Base-by-base conservation (phyloP, 2,329 filamentous ascomycete genomes). In the Cladosporium oxysporum region DNA sequence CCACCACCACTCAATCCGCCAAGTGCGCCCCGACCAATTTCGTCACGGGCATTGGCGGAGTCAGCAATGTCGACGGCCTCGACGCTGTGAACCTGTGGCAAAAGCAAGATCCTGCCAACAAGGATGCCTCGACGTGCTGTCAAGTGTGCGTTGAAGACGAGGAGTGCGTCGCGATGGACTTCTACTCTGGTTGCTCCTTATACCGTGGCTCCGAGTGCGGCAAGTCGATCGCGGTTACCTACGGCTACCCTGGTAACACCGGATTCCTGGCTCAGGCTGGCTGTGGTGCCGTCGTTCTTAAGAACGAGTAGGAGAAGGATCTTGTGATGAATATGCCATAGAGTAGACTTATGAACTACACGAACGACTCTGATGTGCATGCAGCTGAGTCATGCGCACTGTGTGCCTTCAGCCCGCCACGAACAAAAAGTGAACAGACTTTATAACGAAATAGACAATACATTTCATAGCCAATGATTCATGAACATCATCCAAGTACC, bases 1-100 rank as follows among this genome's bases (percentile, higher is more conserved):
- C 18, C 21, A 59, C 35, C 26, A 47, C 35, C 18, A 59, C 58
- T 2, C 58, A 59, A 29, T 26, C 58, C 5, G 58, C 58, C 58
- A 59, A 59, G 26, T 59, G 58, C 10, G 35, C 35, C 37, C 58
- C 58, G 26, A 59, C 58, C 5, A 59, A 59, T 26, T 26, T 59
- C 16, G 11, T 57, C 53, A 57, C 53, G 1, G 12, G 21, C 55
- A 8, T 58, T 21, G 8, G n/a, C 31, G n/a, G n/a, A 10, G n/a
- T 57, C 29, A 14, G n/a, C n/a, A 57, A 57, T 10, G 29, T 14
- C 18, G 29, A 14, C 29, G 28, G n/a, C 12, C 29, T 57, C 5
- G 53, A 57, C 7, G 11, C n/a, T 3, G 29, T 33, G 29, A 23
- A 33, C 10, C 6, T 33, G 29, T 58, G 31, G 55, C 55, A 23